Evolutionary conservation across 768 basidiomycete genomes (phyloP), one percentile per base, ranked within the genome.

Genomic region (Gymnopilus junonius): DNA sequence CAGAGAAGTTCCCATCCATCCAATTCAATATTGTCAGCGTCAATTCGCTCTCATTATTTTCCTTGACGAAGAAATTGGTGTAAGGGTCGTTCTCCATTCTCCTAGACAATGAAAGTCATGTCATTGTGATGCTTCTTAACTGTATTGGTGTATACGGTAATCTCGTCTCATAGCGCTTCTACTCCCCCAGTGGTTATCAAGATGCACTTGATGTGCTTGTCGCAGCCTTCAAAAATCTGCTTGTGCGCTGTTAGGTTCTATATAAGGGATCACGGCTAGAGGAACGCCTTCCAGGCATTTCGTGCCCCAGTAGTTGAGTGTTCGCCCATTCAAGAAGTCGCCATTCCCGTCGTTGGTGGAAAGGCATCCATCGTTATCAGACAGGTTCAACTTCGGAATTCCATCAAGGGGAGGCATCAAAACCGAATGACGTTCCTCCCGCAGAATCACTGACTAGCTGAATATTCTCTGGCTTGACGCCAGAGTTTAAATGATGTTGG

Each of bases 391-490:
- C 27, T 61, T 65, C 2, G 74, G 73, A 10, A 79, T 59, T 29
- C 58, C 66, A 4, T 69, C 58, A 8, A 76, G 58, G 2, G 81
- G 80, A 50, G 79, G 76, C 2, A 76, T 76, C 25, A 81, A 42
- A 40, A 79, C 61, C 61, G 77, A 76, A 29, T 79, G 67, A 31
- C 46, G 76, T 75, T 0, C 67, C 79, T 11, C 81, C 81, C 10
- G 81, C 81, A 10, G 80, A 81, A 65, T 81, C 80, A 23, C 78
- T 77, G 6, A 71, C 73, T 12, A 81, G 58, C 46, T 75, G 69
- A 20, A 80, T 66, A 63, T 79, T 70, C 37, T 65, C 61, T 6
- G 77, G 76, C 12, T 66, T 59, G 7, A 78, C 64, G 12, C 77
- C 78, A 3, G 63, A 61, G 32, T 69, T 63, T 43, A 77, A 48